Evolutionary conservation across 106 monocot species (phyloP).

Genomic region (Amphibolis antarctica): DNA sequence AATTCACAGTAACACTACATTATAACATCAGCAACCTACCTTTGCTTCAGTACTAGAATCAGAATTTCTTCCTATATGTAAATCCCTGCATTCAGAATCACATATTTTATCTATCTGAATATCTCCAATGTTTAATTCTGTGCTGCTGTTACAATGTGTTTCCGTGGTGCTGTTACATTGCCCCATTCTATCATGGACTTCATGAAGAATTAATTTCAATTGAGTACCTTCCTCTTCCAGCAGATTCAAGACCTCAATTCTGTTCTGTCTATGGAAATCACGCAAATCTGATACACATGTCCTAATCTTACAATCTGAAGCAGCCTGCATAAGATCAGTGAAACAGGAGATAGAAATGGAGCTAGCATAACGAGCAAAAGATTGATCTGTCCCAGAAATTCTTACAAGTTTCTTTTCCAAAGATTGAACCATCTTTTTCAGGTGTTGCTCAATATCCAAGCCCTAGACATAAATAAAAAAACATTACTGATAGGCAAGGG

Average conservation of each 20-base stretch:
- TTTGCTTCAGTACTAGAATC: constrained; percentile 13
- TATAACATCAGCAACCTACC: constrained; percentile 17
- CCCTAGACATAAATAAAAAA: constrained; percentile 29
- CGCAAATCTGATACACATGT: constrained; percentile 38
- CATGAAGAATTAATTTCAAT: constrained; percentile 29
- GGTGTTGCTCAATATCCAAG: constrained; percentile 78
- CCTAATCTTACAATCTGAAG: constrained; percentile 28
- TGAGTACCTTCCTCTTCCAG: constrained; percentile 53
- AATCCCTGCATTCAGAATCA: constrained; percentile 7
- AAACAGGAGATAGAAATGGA: constrained; percentile 9
- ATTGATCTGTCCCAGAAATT: neutral
- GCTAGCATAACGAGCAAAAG: neutral
- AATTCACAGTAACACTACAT: neutral
- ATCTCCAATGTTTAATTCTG: constrained; percentile 12
- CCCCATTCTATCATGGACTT: constrained; percentile 30
- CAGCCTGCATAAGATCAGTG: constrained; percentile 32
- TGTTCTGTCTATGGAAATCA: constrained; percentile 35
- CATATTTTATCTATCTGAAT: constrained; percentile 1
- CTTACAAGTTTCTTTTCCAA: constrained; percentile 67
- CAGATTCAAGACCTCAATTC: constrained; percentile 40
- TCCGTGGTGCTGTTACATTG: constrained; percentile 26
- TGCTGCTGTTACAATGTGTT: constrained; percentile 20
- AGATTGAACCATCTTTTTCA: constrained; percentile 46
- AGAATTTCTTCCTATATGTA: constrained; percentile 39
- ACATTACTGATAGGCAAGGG: neutral